These are phyloP conservation scores for Lachancea quebecensis DNA, from an alignment of 805 yeast genomes.

Conservation along the genomic window DNA sequence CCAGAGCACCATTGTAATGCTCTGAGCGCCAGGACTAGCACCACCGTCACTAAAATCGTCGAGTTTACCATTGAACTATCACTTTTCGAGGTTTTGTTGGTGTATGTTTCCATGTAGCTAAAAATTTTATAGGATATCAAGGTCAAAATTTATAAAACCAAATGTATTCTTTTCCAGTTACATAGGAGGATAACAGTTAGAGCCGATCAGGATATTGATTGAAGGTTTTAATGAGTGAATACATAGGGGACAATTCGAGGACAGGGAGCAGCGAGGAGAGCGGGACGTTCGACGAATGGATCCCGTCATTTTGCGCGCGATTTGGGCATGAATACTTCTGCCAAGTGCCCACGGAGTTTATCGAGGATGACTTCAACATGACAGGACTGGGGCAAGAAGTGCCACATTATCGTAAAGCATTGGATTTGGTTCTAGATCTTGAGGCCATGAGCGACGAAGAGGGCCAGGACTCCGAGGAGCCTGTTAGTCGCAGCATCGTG, in stretches of 20 bases:
- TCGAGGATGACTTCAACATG: constrained; percentile 93
- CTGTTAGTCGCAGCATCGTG: constrained; percentile 51
- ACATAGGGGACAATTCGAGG: constrained; percentile 7
- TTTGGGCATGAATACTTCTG: constrained; percentile 88
- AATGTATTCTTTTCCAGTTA: no score
- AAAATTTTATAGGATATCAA: neutral
- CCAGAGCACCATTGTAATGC: constrained; percentile 18
- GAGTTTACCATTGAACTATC: constrained; percentile 1
- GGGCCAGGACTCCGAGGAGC: constrained; percentile 30
- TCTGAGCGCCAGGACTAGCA: constrained; percentile 18
- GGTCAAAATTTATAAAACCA: no score
- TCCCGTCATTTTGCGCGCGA: constrained; percentile 66
- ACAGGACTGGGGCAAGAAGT: constrained; percentile 83
- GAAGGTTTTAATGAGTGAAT: neutral
- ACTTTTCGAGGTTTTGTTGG: neutral
- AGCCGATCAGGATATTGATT: no score
- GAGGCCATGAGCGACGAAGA: constrained; percentile 44
- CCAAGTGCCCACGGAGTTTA: constrained; percentile 84
- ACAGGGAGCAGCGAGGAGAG: constrained; percentile 16
- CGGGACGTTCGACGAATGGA: constrained; percentile 58
- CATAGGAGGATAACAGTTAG: no score
- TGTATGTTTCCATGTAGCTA: neutral
- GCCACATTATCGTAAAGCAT: constrained; percentile 85
- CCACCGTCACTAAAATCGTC: constrained; percentile 6
- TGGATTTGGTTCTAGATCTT: constrained; percentile 83